Base-by-base conservation (phyloP, 2,329 filamentous ascomycete genomes). In the Chaetomium olivaceum region DNA sequence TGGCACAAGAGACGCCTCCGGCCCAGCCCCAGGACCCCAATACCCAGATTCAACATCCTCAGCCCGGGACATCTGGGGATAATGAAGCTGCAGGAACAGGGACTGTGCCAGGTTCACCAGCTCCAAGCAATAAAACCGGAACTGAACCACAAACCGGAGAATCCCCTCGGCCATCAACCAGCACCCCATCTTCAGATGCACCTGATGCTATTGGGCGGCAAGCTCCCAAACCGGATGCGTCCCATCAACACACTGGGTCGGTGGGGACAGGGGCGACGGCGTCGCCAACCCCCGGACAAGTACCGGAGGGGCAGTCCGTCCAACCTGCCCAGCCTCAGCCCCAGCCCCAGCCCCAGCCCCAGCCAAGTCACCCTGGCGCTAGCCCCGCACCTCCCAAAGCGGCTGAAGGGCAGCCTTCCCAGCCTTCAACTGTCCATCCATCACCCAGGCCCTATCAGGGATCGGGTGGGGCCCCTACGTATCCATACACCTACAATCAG, bases 1-100 rank as follows among this genome's bases (percentile, higher is more conserved):
- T 16, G 2, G 2, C 31, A 8, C 50, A 36, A 46, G 23, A 14
- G 25, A 51, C 21, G 12, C 3, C 21, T n/a, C 8, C 48, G 27
- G 50, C n/a, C 19, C 57, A 59, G 1, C 16, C 4, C 11, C 2
- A 46, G 23, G 46, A 19, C 2, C 16, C 46, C 21, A 23, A 19
- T 23, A 19, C n/a, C 29, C 58, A 60, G 29, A 7, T 29, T 52
- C 59, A 61, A 16, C 50, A 54, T 25, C 14, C 59, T n/a, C n/a
- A 21, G 33, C 25, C 59, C 14, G 29, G 25, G 59, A 23, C 43
- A 14, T 25, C 43, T 4, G 57, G 23, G 11, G 48, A 8, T 36
- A 1, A 33, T 25, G 29, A 9, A 39, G 27, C n/a, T 7, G 7
- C 39, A 29, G 19, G 11, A 2, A 21, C 39, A n/a, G 25, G 8